These are phyloP conservation scores for Myriosclerotinia curreyana DNA, from an alignment of 2,329 filamentous ascomycete species.

Conservation along the genomic window DNA sequence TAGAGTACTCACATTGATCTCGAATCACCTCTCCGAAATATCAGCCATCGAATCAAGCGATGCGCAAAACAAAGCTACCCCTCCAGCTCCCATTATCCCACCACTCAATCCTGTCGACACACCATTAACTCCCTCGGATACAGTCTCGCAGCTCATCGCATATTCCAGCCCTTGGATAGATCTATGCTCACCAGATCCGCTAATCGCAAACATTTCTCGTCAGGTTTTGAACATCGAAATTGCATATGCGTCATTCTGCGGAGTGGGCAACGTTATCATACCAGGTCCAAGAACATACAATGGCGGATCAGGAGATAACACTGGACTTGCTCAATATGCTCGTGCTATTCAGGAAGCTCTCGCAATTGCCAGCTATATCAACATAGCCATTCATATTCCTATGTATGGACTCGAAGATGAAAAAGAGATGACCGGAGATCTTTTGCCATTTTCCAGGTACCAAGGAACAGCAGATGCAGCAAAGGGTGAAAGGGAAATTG, in stretches of 20 bases:
- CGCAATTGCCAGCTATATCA: slow-evolving; percentile 69
- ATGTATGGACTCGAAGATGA: slow-evolving; percentile 71
- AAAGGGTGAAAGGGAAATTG: slow-evolving; percentile 49
- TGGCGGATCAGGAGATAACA: slow-evolving; percentile 47
- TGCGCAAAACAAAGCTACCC: slow-evolving; percentile 44
- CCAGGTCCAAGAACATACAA: slow-evolving; percentile 69
- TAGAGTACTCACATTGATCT: slow-evolving; percentile 61
- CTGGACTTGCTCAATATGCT: slow-evolving; percentile 70
- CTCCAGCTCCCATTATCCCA: slow-evolving; percentile 56
- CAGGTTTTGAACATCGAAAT: slow-evolving; percentile 90
- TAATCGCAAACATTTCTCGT: slow-evolving; percentile 80
- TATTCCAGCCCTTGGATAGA: slow-evolving; percentile 93
- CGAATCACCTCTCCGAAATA: slow-evolving; percentile 48
- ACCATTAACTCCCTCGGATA: slow-evolving; percentile 63
- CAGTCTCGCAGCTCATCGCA: slow-evolving; percentile 71
- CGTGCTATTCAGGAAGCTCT: slow-evolving; percentile 80
- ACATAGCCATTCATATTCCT: slow-evolving; percentile 75
- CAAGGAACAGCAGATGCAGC: slow-evolving; percentile 40
- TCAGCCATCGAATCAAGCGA: slow-evolving; percentile 45
- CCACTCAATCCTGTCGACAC: slow-evolving; percentile 80
- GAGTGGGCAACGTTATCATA: slow-evolving; percentile 77
- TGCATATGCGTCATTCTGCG: slow-evolving; percentile 93
- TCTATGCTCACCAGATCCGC: slow-evolving; percentile 74
- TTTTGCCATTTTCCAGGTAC: slow-evolving; percentile 36
- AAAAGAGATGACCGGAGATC: slow-evolving; percentile 40